Evolutionary conservation across 2,329 filamentous ascomycete species (phyloP).

Genomic region (Ceratocystis variospora): DNA sequence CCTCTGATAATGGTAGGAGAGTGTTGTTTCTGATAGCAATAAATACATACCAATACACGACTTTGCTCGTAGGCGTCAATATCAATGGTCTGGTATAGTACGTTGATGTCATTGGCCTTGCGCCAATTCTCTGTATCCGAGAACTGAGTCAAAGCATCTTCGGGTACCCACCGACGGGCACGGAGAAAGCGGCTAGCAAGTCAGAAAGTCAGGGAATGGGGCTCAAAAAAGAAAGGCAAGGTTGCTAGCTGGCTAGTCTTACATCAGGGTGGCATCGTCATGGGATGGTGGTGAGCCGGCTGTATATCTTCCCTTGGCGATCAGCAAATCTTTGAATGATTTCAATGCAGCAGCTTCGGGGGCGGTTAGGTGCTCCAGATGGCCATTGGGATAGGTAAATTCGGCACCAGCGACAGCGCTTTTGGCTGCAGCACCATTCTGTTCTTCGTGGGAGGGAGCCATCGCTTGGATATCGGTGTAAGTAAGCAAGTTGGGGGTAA

Average conservation of each 20-base stretch:
- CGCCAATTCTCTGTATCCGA: constrained; percentile 82
- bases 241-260: constrained; percentile 23
- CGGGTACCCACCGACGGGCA: constrained; percentile 64
- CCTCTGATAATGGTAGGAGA: neutral
- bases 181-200: constrained; percentile 64
- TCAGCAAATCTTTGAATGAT: constrained; percentile 57
- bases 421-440: constrained; percentile 10
- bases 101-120: constrained; percentile 60
- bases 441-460: constrained; percentile 5
- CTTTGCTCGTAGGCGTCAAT: constrained; percentile 71
- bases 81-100: constrained; percentile 77
- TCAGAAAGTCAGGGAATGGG: constrained; percentile 14
- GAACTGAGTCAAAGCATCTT: constrained; percentile 72
- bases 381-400: constrained; percentile 56
- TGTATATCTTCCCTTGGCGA: constrained; percentile 50
- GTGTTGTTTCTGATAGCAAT: neutral
- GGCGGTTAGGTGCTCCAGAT: constrained; percentile 60
- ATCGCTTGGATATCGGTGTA: neutral
- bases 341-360: constrained; percentile 53
- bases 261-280: constrained; percentile 62
- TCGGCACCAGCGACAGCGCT: constrained; percentile 24
- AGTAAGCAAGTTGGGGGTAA: neutral
- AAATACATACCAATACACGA: constrained; percentile 49
- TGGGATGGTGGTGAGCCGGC: constrained; percentile 46
- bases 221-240: neutral